Evolutionary conservation across 176 grass and related monocot species (phyloP), one percentile per base, ranked within the genome.

Genomic region (Eremochloa ophiuroides): DNA sequence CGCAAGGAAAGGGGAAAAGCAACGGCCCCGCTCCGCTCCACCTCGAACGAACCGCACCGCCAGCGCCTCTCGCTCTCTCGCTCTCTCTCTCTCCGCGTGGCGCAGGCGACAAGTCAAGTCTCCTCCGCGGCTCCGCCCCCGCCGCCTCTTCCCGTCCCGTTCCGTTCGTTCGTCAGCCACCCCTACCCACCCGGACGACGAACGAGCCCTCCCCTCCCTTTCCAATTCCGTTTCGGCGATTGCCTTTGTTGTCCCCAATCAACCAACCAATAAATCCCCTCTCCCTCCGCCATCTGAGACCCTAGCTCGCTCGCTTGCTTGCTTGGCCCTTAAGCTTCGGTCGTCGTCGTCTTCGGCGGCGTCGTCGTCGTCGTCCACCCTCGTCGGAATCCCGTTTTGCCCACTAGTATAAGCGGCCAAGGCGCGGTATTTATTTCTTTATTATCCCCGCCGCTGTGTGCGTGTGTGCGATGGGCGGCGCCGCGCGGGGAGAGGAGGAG

Each of bases 91-190:
- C 50, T 22, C 20, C 16, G 73, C 63, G 63, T 78, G 17, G 61
- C 71, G 59, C 62, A 15, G 46, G 34, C 61, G 82, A 62, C 81
- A 75, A 80, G 77, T 80, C 77, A 83, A 75, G 84, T 67, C 84
- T 11, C 74, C 66, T 10, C 74, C 7, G n/a, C n/a, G n/a, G n/a
- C n/a, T n/a, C n/a, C n/a, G n/a, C n/a, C n/a, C 30, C 10, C 53
- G 22, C 53, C 53, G 53, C 22, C 51, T n/a, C 1, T 1, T n/a
- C n/a, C n/a, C n/a, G n/a, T n/a, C 6, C 7, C 20, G 44, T 4
- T 10, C 51, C 51, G 51, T 55, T 55, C 51, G 51, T 1, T 11
- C 5, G 14, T n/a, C n/a, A n/a, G n/a, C n/a, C n/a, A n/a, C n/a
- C n/a, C n/a, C n/a, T n/a, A n/a, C 44, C 44, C 30, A 22, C 50